Base-by-base conservation (phyloP, 2,329 filamentous ascomycete genomes). In the Beauveria varroae region DNA sequence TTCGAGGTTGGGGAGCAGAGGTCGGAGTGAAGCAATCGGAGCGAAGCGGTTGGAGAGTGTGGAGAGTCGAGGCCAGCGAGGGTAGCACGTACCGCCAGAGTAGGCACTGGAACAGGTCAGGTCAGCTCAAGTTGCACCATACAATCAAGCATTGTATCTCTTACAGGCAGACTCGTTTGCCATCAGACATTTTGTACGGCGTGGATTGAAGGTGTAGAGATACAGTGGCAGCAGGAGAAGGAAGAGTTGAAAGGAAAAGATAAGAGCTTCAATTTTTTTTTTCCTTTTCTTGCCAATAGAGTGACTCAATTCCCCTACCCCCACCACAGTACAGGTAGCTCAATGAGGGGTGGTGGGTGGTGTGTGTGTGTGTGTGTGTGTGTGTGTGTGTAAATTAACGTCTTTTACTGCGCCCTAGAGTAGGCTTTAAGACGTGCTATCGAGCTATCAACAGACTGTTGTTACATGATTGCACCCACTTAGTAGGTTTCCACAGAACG, bases 161-260 rank as follows among this genome's bases (percentile, higher is more conserved):
- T 41, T 53, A 61, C 58, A 61, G 58, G 58, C 58, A 61, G 51
- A 61, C 58, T 61, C 58, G 51, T 49, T 61, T 61, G 16, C 56
- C 58, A 51, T 55, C 50, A 55, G 58, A 61, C 58, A 61, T 61
- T 0, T 49, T 61, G 51, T 60, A 55, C 58, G 58, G 58, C 24
- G 50, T 60, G 58, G 18, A 56, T 61, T 61, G 5, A 28, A 43
- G 56, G 37, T 28, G 58, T 53, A 41, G 57, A 60, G 57, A 60
- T 26, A 49, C 34, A 54, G 20, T 60, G 28, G 49, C 37, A 60
- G 50, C 18, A 53, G 30, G 50, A 41, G 50, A 53, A 40, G 57
- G 49, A 54, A 55, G 40, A 61, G 58, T 40, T 61, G 58, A 37
- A 55, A 26, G 40, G 12, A n/a, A 10, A 56, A 55, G 40, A 55